phyloP scores from a whole-genome alignment of 2,329 filamentous ascomycete species.

The Trichoderma gracile region DNA sequence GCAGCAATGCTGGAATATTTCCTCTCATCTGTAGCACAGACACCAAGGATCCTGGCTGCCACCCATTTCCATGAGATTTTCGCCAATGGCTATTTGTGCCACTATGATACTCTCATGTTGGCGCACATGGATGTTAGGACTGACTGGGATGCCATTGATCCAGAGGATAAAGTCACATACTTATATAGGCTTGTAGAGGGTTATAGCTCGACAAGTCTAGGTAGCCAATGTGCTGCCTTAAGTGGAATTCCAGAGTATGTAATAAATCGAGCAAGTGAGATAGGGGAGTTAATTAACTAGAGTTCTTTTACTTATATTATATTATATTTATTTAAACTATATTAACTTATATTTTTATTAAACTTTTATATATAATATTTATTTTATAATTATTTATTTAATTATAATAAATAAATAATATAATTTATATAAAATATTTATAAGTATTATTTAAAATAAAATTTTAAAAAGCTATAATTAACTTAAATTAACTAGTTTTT shows the following conservation, averaged over 20 bases:
- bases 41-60: constrained; percentile 60
- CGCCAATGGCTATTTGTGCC: constrained; percentile 58
- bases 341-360: background rate
- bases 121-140: constrained; percentile 72
- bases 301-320: constrained; percentile 54
- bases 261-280: constrained; percentile 71
- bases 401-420: no score
- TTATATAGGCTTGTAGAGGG: constrained; percentile 71
- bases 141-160: constrained; percentile 50
- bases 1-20: constrained; percentile 61
- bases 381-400: no score
- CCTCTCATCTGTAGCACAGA: constrained; percentile 44
- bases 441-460: no score
- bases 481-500: no score
- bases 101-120: constrained; percentile 55
- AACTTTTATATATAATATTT: background rate
- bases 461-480: no score
- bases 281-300: constrained; percentile 66
- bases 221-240: constrained; percentile 79
- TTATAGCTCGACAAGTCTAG: constrained; percentile 78
- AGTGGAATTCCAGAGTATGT: constrained; percentile 77
- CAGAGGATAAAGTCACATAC: constrained; percentile 67
- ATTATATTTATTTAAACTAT: background rate
- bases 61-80: constrained; percentile 74
- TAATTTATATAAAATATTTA: no score